Evolutionary conservation across 2,329 filamentous ascomycete genomes (phyloP), one percentile per base, ranked within the genome.

Genomic region (Diplodia sapinea): DNA sequence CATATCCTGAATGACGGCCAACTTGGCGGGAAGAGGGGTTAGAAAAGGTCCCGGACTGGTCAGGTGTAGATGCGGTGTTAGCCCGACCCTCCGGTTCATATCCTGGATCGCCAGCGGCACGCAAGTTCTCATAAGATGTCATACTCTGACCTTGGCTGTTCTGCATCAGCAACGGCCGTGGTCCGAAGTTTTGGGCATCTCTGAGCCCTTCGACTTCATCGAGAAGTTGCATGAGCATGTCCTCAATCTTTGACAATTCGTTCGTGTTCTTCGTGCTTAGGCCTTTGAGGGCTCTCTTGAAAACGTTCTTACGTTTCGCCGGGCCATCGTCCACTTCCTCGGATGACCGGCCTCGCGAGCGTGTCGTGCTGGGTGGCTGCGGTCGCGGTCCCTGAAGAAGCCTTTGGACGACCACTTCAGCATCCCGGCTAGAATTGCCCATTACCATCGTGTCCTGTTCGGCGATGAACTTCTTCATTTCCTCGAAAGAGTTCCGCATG

Each of bases 401-500:
- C 72, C 90, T 92, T 73, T 96, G 90, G 31, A 92, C 87, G 0
- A 93, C 92, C 76, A 91, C 89, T 70, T 97, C 93, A 12, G 94
- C 94, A 75, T 94, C 92, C 73, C 92, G 91, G 73, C 94, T 90
- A n/a, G 92, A 91, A 70, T 91, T 89, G 49, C 91, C 89, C 79
- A 97, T 92, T 74, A 98, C 91, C 74, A 93, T 87, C 68, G 92
- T 92, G 75, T 97, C 94, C 69, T 96, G 94, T 71, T 96, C 91
- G 61, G 91, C 90, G 69, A 99, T 91, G 75, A 96, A 90, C 71
- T 90, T 91, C 83, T 95, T 97, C 85, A 99, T 91, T 73, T 97
- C 94, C 71, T 96, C 92, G 76, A 98, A 96, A 0, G 93, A 96
- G 72, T 92, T 96, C 71, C 94, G 92, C 94, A 98, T 98, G 80